Evolutionary conservation across 768 basidiomycete species (phyloP).

Genomic region (Suillus subluteus): DNA sequence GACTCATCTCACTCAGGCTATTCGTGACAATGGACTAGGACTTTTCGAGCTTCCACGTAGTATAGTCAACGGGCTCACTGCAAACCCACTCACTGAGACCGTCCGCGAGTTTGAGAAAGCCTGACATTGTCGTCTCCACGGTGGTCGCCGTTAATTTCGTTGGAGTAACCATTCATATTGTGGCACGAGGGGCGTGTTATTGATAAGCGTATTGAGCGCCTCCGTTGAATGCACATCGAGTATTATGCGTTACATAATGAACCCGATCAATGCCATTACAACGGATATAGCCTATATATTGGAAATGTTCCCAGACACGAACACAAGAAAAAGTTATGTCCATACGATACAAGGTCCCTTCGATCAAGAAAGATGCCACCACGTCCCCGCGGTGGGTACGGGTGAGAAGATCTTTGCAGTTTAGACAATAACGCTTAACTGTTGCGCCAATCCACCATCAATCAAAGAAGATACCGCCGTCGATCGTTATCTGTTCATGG

Average conservation of each 20-base stretch:
- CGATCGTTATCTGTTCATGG: slow-evolving; percentile 24
- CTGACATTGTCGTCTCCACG: background rate
- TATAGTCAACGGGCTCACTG: background rate
- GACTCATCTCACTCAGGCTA: background rate
- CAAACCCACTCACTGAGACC: background rate
- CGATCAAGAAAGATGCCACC: too few species aligned
- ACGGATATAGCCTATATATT: too few species aligned
- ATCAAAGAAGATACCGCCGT: slow-evolving; percentile 31
- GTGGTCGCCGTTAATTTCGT: background rate
- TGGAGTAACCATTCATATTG: background rate
- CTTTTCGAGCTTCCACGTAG: background rate
- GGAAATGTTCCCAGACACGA: too few species aligned
- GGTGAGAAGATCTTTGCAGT: slow-evolving; percentile 20
- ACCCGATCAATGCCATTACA: too few species aligned
- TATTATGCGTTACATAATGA: background rate
- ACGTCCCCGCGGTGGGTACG: background rate
- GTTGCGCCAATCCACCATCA: slow-evolving; percentile 8
- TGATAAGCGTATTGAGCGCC: too few species aligned
- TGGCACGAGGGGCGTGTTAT: background rate
- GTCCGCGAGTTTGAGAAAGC: background rate
- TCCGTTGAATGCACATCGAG: too few species aligned
- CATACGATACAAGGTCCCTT: too few species aligned
- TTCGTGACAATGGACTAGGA: background rate
- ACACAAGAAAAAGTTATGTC: too few species aligned
- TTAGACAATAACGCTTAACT: slow-evolving; percentile 16